These are phyloP conservation scores for Oleoguttula mirabilis DNA, from an alignment of 495 filamentous ascomycete species.

Conservation along the genomic window DNA sequence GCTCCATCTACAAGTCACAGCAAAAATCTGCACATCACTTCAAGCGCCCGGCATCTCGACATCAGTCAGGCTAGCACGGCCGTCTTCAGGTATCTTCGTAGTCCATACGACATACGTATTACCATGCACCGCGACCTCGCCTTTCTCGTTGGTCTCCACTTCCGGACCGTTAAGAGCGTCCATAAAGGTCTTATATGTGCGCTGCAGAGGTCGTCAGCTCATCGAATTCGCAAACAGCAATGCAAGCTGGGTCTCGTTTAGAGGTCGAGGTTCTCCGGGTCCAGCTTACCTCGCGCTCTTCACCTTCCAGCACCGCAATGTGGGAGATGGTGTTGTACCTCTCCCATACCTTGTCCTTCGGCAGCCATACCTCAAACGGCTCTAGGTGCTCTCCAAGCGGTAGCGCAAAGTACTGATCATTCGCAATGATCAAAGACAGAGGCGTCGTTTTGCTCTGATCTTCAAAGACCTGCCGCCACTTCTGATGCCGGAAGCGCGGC, in stretches of 20 bases:
- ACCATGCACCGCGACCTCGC: conserved; percentile 25
- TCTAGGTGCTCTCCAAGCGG: conserved; percentile 18
- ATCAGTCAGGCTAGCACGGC: conserved; percentile 5
- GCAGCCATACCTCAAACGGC: conserved; percentile 16
- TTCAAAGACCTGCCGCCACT: conserved; percentile 23
- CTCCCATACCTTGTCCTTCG: conserved; percentile 43
- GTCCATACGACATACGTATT: conserved; percentile 22
- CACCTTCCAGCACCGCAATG: conserved; percentile 41
- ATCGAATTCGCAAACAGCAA: too few relatives aligned
- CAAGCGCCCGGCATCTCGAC: conserved; percentile 10
- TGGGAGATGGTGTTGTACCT: conserved; percentile 49
- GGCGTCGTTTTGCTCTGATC: conserved; percentile 19
- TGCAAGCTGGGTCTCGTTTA: not conserved
- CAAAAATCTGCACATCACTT: not conserved
- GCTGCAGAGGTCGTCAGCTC: conserved; percentile 8
- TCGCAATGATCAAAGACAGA: conserved; percentile 13
- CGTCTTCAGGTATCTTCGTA: conserved; percentile 20
- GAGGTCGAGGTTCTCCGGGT: not conserved
- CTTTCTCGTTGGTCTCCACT: conserved; percentile 25
- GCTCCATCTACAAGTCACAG: too few relatives aligned
- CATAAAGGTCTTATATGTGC: conserved; percentile 19
- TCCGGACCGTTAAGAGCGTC: conserved; percentile 22
- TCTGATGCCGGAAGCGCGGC: conserved; percentile 42
- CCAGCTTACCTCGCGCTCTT: conserved; percentile 35
- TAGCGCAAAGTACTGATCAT: conserved; percentile 19